Conservation (phyloP, 495 filamentous ascomycete genomes). For the Aspergillus kassunensis region DNA sequence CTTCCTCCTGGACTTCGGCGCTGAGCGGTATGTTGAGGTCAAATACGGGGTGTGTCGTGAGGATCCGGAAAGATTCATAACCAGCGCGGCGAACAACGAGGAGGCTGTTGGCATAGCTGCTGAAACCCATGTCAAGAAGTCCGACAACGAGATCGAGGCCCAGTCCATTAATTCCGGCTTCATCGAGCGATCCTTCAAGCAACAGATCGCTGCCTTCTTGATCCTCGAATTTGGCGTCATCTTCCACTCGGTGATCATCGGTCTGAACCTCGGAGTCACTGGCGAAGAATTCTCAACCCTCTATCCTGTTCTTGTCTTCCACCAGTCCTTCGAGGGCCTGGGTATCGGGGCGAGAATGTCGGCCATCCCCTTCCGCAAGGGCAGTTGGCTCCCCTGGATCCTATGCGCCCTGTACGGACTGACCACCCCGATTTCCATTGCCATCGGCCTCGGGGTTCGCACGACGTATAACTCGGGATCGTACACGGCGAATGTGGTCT, state of each 20-base stretch:
- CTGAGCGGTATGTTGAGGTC: conserved; percentile 50
- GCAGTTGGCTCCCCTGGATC: not conserved
- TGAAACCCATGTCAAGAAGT: not conserved
- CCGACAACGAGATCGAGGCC: not conserved
- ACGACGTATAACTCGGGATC: conserved; percentile 7
- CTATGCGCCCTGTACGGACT: conserved; percentile 4
- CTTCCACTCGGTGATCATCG: conserved; percentile 13
- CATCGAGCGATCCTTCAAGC: not conserved
- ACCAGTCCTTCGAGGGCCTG: conserved; percentile 11
- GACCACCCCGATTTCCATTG: conserved; percentile 8
- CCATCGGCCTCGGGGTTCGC: conserved; percentile 1
- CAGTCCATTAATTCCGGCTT: not conserved
- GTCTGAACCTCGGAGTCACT: conserved; percentile 5
- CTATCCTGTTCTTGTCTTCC: conserved; percentile 9
- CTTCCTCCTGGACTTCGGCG: conserved; percentile 42
- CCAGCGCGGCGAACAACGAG: not conserved
- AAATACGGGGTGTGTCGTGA: conserved; percentile 37
- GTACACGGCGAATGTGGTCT: not conserved
- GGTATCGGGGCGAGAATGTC: conserved; percentile 7
- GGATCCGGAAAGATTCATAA: conserved; percentile 3
- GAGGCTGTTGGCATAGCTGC: not conserved
- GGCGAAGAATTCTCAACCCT: conserved; percentile 8
- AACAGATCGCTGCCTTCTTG: conserved; percentile 8
- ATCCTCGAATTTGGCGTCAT: conserved; percentile 13
- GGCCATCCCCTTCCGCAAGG: conserved; percentile 5